phyloP scores from a whole-genome alignment of 768 basidiomycete species.

The Butyriboletus loyo region DNA sequence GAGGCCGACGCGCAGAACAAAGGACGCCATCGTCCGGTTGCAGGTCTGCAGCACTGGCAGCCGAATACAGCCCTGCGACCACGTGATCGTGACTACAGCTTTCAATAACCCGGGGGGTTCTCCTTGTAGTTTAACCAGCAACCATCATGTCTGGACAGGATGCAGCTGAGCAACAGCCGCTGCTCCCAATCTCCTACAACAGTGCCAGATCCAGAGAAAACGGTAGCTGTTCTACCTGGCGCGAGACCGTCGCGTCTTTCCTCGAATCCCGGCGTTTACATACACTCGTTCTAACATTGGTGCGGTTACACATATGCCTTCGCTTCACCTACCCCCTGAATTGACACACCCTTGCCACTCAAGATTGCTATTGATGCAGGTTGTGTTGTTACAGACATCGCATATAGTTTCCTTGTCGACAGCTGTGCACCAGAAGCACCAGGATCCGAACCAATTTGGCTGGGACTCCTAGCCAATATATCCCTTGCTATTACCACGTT shows the following conservation, averaged over 20 bases:
- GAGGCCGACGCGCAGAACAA: conserved; percentile 20
- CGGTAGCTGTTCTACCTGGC: conserved; percentile 18
- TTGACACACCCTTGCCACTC: background rate
- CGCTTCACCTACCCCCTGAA: conserved; percentile 14
- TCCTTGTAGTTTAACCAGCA: background rate
- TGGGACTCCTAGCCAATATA: conserved; percentile 56
- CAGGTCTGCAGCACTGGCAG: no score
- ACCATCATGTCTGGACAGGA: conserved; percentile 26
- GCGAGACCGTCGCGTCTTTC: conserved; percentile 39
- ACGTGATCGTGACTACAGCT: conserved; percentile 11
- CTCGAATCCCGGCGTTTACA: conserved; percentile 57
- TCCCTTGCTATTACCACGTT: conserved; percentile 67
- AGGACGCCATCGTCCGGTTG: conserved; percentile 11
- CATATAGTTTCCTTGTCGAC: conserved; percentile 60
- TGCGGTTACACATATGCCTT: conserved; percentile 34
- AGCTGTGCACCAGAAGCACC: conserved; percentile 46
- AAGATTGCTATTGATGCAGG: conserved; percentile 62
- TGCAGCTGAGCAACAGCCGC: conserved; percentile 45
- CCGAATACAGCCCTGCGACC: background rate
- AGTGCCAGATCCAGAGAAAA: conserved; percentile 4
- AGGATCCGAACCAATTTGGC: conserved; percentile 56
- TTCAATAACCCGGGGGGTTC: background rate
- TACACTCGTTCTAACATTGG: conserved; percentile 55
- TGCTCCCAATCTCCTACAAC: conserved; percentile 38
- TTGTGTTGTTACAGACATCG: conserved; percentile 72